phyloP scores from a whole-genome alignment of 73 alveolate genomes.

The Stentor roeselii region DNA sequence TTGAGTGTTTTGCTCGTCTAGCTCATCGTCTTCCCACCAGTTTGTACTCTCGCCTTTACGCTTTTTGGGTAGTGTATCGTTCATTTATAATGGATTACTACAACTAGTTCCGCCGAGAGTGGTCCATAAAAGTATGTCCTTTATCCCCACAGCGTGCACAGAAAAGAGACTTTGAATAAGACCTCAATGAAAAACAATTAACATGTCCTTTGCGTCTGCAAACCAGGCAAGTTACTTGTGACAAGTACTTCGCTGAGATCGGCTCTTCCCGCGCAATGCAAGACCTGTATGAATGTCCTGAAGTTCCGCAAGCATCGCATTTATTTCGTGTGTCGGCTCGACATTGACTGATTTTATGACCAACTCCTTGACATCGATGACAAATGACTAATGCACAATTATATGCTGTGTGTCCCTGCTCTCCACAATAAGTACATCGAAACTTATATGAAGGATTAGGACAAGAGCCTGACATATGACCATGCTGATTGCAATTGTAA shows the following conservation, averaged over 20 bases:
- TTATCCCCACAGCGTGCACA: background rate
- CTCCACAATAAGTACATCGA: conserved; percentile 47
- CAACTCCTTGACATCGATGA: conserved; percentile 3
- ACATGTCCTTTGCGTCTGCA: conserved; percentile 7
- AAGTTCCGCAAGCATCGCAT: conserved; percentile 34
- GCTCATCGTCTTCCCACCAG: conserved; percentile 47
- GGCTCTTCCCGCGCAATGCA: conserved; percentile 28
- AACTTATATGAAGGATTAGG: conserved; percentile 40
- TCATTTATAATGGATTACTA: no score
- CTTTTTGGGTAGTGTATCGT: conserved; percentile 34
- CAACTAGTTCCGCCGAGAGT: no score
- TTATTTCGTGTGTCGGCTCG: conserved; percentile 7
- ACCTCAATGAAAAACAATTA: background rate
- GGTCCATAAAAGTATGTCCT: background rate
- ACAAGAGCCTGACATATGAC: conserved; percentile 56
- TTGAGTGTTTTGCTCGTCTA: conserved; percentile 53
- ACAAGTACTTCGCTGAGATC: background rate
- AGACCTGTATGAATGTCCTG: conserved; percentile 40
- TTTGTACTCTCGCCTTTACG: conserved; percentile 46
- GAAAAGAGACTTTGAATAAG: background rate
- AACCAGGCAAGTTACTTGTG: background rate
- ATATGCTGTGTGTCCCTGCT: conserved; percentile 32
- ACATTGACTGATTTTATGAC: conserved; percentile 19
- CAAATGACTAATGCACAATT: conserved; percentile 39
- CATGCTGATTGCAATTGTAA: conserved; percentile 42